These are phyloP conservation scores for Actinomucor elegans DNA, from an alignment of 371 early-diverging fungal genomes.

Conservation along the genomic window DNA sequence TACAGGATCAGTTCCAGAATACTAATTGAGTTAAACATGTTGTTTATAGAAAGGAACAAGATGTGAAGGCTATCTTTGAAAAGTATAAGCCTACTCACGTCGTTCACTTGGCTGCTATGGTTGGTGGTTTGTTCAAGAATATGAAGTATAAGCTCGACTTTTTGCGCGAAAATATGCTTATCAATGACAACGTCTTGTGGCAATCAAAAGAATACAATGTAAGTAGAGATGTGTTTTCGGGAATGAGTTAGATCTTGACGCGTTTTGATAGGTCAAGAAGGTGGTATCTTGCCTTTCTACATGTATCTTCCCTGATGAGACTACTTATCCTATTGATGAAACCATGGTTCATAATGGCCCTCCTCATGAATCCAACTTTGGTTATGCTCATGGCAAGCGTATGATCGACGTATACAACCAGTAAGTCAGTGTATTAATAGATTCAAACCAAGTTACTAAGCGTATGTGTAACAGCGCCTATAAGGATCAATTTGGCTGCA, in stretches of 20 bases:
- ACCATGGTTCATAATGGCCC: slow-evolving; percentile 88
- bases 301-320: slow-evolving; percentile 88
- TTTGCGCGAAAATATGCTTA: slow-evolving; percentile 76
- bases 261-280: slow-evolving; percentile 64
- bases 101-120: slow-evolving; percentile 85
- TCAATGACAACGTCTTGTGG: slow-evolving; percentile 82
- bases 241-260: not conserved
- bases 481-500: slow-evolving; percentile 78
- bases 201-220: slow-evolving; percentile 65
- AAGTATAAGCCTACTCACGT: slow-evolving; percentile 81
- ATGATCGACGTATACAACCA: slow-evolving; percentile 88
- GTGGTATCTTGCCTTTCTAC: slow-evolving; percentile 87
- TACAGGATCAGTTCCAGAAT: not conserved
- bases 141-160: slow-evolving; percentile 84
- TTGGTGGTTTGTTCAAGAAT: slow-evolving; percentile 87
- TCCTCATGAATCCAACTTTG: slow-evolving; percentile 85
- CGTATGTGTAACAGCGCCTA: slow-evolving; percentile 62
- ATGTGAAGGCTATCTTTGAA: slow-evolving; percentile 71
- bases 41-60: slow-evolving; percentile 54
- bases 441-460: not conserved
- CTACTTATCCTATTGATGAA: slow-evolving; percentile 86
- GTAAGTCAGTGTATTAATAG: slow-evolving; percentile 45
- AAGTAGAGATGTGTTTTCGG: slow-evolving; percentile 5
- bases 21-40: not conserved
- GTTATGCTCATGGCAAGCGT: slow-evolving; percentile 87